Conservation (phyloP, 192 early-diverging fungal species). For the Chytriomyces hyalinus region DNA sequence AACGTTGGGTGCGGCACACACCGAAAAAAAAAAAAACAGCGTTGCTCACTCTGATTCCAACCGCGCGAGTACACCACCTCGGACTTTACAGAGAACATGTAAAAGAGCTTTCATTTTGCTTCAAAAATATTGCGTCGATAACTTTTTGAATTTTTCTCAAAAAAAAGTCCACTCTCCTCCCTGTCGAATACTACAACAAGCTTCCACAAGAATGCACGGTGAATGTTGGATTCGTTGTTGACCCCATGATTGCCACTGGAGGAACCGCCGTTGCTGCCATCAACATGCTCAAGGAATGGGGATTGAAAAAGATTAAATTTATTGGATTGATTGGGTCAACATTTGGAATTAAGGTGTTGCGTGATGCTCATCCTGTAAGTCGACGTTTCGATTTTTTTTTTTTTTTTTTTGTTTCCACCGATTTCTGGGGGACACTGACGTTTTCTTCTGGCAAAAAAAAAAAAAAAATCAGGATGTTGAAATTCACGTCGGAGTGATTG, state of each 20-base stretch:
- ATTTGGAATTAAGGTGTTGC: slow-evolving; percentile 52
- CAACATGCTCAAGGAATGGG: slow-evolving; percentile 81
- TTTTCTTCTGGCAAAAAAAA: too few species aligned
- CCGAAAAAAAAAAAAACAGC: neutral
- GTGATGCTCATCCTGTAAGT: slow-evolving; percentile 47
- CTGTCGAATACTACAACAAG: slow-evolving; percentile 93
- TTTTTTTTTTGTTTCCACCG: too few species aligned
- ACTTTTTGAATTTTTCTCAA: neutral
- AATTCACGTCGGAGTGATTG: slow-evolving; percentile 33
- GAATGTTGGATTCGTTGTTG: slow-evolving; percentile 74
- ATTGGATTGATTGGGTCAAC: slow-evolving; percentile 64
- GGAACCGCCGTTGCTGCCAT: slow-evolving; percentile 79
- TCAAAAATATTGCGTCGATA: neutral
- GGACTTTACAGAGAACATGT: slow-evolving; percentile 76
- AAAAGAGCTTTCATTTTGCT: slow-evolving; percentile 56
- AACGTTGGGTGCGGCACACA: too few species aligned
- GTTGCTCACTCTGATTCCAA: slow-evolving; percentile 68
- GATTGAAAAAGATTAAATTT: slow-evolving; percentile 73
- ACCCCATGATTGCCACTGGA: slow-evolving; percentile 85
- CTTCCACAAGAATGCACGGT: slow-evolving; percentile 71
- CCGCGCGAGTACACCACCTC: slow-evolving; percentile 74
- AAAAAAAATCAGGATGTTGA: slow-evolving; percentile 23
- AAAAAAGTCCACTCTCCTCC: slow-evolving; percentile 68
- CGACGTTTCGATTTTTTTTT: neutral
- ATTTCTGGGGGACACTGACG: too few species aligned